Percentiles rank a stretch among this genome's conserved stretches.
phyloP scores from a whole-genome alignment of 2,329 filamentous ascomycete species.

The Trichoderma endophyticum region DNA sequence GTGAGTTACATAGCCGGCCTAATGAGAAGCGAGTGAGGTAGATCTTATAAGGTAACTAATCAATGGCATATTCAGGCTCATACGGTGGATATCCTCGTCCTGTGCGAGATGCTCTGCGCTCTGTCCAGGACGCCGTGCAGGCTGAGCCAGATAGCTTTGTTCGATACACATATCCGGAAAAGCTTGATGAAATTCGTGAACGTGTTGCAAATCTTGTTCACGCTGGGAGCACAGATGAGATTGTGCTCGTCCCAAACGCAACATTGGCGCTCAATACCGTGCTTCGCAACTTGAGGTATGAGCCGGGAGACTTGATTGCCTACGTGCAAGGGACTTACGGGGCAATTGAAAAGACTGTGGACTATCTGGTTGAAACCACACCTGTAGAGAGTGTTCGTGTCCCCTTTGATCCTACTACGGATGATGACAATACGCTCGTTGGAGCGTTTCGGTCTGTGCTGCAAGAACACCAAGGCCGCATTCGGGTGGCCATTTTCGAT shows the following conservation, averaged over 20 bases:
- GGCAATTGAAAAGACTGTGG: slow-evolving; percentile 14
- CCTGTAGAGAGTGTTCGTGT: neutral
- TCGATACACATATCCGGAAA: slow-evolving; percentile 2
- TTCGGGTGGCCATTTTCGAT: slow-evolving; percentile 9
- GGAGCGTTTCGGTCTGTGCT: neutral
- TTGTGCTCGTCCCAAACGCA: neutral
- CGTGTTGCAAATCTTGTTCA: neutral
- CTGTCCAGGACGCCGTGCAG: slow-evolving; percentile 4
- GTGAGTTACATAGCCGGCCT: neutral
- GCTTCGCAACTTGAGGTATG: slow-evolving; percentile 11
- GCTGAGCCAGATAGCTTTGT: slow-evolving; percentile 5
- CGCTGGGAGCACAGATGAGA: neutral
- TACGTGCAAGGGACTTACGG: slow-evolving; percentile 9
- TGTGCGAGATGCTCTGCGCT: slow-evolving; percentile 6
- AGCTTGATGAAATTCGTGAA: neutral
- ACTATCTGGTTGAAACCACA: slow-evolving; percentile 13
- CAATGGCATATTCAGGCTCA: neutral
- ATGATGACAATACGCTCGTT: slow-evolving; percentile 9
- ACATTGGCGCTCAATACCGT: slow-evolving; percentile 6
- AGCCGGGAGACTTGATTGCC: slow-evolving; percentile 3
- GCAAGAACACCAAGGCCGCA: neutral
- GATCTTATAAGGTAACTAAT: neutral
- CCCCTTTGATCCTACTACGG: neutral
- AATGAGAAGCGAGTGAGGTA: neutral
- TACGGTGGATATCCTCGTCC: neutral